Conservation (phyloP, 805 yeast genomes). For the Yarrowia keelungensis region DNA sequence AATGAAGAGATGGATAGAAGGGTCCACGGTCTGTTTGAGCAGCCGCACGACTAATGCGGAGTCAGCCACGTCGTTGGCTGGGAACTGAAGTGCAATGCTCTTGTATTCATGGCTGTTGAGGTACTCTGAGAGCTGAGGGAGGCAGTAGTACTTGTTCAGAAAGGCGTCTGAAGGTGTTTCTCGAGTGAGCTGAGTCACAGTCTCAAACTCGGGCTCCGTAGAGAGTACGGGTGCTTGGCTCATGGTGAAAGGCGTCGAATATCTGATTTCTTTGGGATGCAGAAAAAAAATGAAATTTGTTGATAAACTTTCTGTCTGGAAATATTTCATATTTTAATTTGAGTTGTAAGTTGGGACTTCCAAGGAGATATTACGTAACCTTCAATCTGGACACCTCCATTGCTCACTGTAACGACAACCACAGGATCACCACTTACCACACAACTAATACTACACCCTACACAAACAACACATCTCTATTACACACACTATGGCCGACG, state of each 20-base stretch:
- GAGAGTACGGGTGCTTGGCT: constrained; percentile 36
- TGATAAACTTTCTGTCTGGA: background rate
- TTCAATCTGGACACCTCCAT: background rate
- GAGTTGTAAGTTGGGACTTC: constrained; percentile 5
- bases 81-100: constrained; percentile 85
- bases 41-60: constrained; percentile 67
- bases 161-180: constrained; percentile 2
- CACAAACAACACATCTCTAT: constrained; percentile 2
- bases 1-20: constrained; percentile 62
- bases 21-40: constrained; percentile 29
- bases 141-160: constrained; percentile 21
- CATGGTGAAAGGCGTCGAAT: background rate
- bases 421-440: no score
- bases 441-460: background rate
- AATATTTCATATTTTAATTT: background rate
- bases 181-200: background rate
- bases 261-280: background rate
- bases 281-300: constrained; percentile 2
- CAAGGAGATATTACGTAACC: constrained; percentile 23
- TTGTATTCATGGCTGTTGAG: constrained; percentile 49
- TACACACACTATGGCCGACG: constrained; percentile 24
- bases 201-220: constrained; percentile 28
- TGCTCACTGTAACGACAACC: constrained; percentile 1
- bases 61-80: constrained; percentile 79
- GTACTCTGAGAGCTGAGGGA: constrained; percentile 20